phyloP scores from a whole-genome alignment of 768 basidiomycete species.

The Russula vinacea region DNA sequence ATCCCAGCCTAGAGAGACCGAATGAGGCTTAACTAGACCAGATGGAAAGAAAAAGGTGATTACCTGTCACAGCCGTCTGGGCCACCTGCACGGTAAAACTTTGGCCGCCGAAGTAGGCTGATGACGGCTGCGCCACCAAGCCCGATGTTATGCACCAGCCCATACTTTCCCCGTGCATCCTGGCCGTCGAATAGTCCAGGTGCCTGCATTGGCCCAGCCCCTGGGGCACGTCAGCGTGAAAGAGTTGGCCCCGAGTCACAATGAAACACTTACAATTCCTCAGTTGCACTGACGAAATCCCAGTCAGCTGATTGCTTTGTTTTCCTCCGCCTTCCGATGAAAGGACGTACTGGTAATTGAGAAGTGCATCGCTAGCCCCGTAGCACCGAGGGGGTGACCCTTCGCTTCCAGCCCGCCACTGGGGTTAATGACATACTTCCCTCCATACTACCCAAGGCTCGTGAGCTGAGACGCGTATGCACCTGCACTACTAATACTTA shows the following conservation, averaged over 20 bases:
- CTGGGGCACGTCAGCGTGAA: conserved; percentile 37
- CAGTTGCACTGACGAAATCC: conserved; percentile 58
- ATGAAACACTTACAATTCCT: conserved; percentile 50
- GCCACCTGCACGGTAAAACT: conserved; percentile 68
- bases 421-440: conserved; percentile 81
- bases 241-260: neutral
- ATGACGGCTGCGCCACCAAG: conserved; percentile 79
- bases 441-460: conserved; percentile 59
- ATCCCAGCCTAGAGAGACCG: conserved; percentile 52
- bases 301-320: neutral
- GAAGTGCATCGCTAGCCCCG: conserved; percentile 83
- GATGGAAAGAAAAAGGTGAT: neutral
- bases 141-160: conserved; percentile 80
- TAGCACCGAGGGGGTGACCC: conserved; percentile 81
- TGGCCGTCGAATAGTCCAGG: conserved; percentile 59
- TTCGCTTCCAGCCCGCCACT: conserved; percentile 87
- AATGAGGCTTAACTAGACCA: neutral
- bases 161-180: conserved; percentile 73
- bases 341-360: conserved; percentile 66
- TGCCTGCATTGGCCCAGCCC: conserved; percentile 84
- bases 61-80: conserved; percentile 65
- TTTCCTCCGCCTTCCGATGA: neutral
- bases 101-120: conserved; percentile 69
- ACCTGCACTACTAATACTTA: conserved; percentile 35
- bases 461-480: neutral